These are phyloP conservation scores for Chaetothyriales sp. DNA, from an alignment of 2,329 filamentous ascomycete genomes.

Conservation along the genomic window DNA sequence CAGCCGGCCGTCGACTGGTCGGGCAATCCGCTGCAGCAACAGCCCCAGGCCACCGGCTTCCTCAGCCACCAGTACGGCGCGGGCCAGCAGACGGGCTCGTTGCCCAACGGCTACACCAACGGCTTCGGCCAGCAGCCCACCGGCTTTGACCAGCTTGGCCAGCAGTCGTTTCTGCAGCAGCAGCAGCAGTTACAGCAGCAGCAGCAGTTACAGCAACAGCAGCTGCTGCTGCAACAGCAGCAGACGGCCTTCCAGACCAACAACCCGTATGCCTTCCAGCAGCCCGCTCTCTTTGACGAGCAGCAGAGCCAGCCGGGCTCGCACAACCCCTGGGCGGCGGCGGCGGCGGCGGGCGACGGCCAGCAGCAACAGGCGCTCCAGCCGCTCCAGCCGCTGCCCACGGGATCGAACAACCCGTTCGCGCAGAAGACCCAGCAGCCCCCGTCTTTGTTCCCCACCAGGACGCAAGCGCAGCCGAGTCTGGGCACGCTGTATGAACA, in stretches of 20 bases:
- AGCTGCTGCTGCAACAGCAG: too few relatives aligned
- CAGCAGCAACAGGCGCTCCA: conserved; percentile 48
- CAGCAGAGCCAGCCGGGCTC: conserved; percentile 57
- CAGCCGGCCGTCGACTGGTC: conserved; percentile 94
- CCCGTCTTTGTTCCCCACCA: conserved; percentile 41
- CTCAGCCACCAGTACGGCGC: conserved; percentile 53
- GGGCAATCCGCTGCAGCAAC: conserved; percentile 79
- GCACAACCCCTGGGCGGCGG: conserved; percentile 82
- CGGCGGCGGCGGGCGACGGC: conserved; percentile 41
- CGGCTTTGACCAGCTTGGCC: conserved; percentile 27
- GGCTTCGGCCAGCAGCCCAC: conserved; percentile 53
- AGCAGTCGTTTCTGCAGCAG: conserved; percentile 34
- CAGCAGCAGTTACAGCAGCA: conserved; percentile 38
- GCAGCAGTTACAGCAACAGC: conserved; percentile 38
- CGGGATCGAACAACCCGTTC: conserved; percentile 96
- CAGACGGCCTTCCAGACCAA: too few relatives aligned
- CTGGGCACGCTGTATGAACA: conserved; percentile 63
- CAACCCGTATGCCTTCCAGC: too few relatives aligned
- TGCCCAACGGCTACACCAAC: conserved; percentile 55
- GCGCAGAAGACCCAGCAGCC: conserved; percentile 33
- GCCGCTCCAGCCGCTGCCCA: conserved; percentile 67
- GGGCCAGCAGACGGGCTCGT: conserved; percentile 49
- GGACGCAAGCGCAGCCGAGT: conserved; percentile 51
- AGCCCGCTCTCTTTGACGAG: conserved; percentile 22
- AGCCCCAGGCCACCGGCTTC: conserved; percentile 55